Conservation (phyloP, 2,329 filamentous ascomycete genomes). For the Aspergillus chevalieri region DNA sequence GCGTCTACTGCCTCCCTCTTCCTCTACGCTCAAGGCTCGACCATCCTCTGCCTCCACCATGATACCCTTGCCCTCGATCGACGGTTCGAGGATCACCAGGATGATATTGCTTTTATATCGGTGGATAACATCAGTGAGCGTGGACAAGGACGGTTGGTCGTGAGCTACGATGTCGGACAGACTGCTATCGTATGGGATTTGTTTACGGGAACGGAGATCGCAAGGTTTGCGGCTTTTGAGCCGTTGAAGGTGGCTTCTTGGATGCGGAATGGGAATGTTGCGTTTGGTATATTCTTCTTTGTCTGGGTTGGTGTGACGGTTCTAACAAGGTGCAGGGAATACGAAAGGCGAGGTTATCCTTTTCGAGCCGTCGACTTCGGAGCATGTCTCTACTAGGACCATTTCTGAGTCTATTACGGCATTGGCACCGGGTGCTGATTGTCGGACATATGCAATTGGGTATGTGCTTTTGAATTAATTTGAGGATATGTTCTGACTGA, state of each 20-base stretch:
- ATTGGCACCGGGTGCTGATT: slow-evolving; percentile 80
- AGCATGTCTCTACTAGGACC: slow-evolving; percentile 84
- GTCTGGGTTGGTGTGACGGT: slow-evolving; percentile 6
- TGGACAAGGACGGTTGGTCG: slow-evolving; percentile 76
- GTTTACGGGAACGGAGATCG: slow-evolving; percentile 81
- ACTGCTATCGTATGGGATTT: slow-evolving; percentile 97
- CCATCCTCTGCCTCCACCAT: slow-evolving; percentile 82
- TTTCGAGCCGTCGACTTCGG: slow-evolving; percentile 87
- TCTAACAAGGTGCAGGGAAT: slow-evolving; percentile 58
- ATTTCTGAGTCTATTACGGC: slow-evolving; percentile 95
- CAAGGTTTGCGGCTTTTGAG: slow-evolving; percentile 89
- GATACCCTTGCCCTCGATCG: slow-evolving; percentile 86
- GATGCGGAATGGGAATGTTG: slow-evolving; percentile 96
- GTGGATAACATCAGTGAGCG: slow-evolving; percentile 88
- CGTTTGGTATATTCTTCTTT: slow-evolving; percentile 65
- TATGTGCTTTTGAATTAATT: slow-evolving; percentile 38
- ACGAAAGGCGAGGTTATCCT: slow-evolving; percentile 86
- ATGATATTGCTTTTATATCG: slow-evolving; percentile 75
- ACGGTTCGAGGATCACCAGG: slow-evolving; percentile 73
- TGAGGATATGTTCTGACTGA: not conserved
- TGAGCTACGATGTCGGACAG: slow-evolving; percentile 86
- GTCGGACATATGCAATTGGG: slow-evolving; percentile 93
- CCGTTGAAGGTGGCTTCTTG: slow-evolving; percentile 77
- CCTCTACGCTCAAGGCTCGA: slow-evolving; percentile 75
- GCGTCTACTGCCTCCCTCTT: slow-evolving; percentile 88